These are phyloP conservation scores for Monilinia polystroma DNA, from an alignment of 2,329 filamentous ascomycete species.

Conservation along the genomic window DNA sequence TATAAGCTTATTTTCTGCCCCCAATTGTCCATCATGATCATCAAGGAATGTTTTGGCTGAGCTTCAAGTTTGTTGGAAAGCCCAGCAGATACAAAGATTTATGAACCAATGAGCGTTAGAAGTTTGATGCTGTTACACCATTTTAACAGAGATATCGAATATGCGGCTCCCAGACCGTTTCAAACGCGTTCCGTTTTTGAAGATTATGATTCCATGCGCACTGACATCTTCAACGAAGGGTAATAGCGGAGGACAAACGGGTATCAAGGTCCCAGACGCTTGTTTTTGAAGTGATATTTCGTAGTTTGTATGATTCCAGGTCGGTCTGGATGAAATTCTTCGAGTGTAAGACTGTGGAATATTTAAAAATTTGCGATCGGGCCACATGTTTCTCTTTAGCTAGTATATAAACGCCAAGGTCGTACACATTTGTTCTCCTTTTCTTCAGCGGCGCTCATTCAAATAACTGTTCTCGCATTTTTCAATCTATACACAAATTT, in stretches of 20 bases:
- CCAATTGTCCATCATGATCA: background rate
- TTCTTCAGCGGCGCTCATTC: slow-evolving; percentile 2
- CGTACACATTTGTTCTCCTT: background rate
- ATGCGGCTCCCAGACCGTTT: background rate
- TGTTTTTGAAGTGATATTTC: slow-evolving; percentile 1
- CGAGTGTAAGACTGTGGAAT: too few species aligned
- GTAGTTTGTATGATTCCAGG: slow-evolving; percentile 4
- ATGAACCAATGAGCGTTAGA: background rate
- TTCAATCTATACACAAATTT: background rate
- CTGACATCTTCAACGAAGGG: background rate
- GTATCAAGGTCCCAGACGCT: background rate
- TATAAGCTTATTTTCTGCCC: background rate
- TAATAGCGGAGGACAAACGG: background rate
- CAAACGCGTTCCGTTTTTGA: background rate
- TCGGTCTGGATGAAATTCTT: too few species aligned
- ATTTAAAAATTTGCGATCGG: too few species aligned
- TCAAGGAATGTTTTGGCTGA: slow-evolving; percentile 1
- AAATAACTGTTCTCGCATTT: background rate
- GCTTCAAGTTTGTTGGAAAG: background rate
- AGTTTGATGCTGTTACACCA: background rate
- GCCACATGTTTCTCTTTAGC: too few species aligned
- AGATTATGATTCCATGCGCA: background rate
- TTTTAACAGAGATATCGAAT: background rate
- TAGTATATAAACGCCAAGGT: too few species aligned
- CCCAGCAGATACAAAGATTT: background rate